A percentile compares a stretch with the other conserved stretches of the same genome.
Conservation (phyloP, 495 filamentous ascomycete genomes). For the Pyrenula aspistea region DNA sequence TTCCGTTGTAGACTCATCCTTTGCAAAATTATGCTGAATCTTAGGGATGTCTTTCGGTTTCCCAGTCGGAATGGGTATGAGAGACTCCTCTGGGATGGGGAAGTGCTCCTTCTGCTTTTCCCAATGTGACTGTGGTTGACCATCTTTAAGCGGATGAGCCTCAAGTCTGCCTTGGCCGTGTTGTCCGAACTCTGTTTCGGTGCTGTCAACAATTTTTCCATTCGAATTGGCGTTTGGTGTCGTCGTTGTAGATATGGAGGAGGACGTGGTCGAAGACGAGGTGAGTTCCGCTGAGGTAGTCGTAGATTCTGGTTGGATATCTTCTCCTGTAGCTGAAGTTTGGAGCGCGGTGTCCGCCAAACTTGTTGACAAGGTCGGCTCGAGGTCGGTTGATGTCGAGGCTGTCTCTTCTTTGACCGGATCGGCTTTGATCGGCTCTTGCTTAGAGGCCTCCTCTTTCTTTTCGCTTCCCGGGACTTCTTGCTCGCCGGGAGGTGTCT, state of each 20-base stretch:
- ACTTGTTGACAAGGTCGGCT: conserved; percentile 1
- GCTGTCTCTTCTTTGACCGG: conserved; percentile 1
- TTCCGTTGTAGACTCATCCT: conserved; percentile 45
- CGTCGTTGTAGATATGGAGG: not conserved
- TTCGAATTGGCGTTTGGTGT: not conserved
- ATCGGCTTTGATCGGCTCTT: conserved; percentile 1
- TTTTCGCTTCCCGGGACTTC: not conserved
- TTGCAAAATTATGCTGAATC: conserved; percentile 59
- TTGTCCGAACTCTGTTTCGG: conserved; percentile 18
- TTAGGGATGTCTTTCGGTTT: conserved; percentile 54
- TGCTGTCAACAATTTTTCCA: conserved; percentile 2
- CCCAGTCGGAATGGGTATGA: conserved; percentile 67
- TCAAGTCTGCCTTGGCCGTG: conserved; percentile 31
- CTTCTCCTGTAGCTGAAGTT: not conserved
- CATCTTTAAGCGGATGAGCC: conserved; percentile 22
- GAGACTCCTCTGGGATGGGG: conserved; percentile 51
- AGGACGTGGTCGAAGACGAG: not conserved
- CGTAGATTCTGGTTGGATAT: not conserved
- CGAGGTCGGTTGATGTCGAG: conserved; percentile 2
- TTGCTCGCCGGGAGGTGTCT: not conserved
- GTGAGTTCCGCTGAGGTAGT: not conserved
- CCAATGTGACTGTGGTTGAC: conserved; percentile 48
- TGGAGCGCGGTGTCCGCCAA: not conserved
- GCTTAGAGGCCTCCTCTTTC: conserved; percentile 2
- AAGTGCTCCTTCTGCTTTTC: conserved; percentile 57